Percentiles rank a stretch among this genome's conserved stretches.
Evolutionary conservation across 345 rosid genomes (phyloP).

Genomic region (Eucalyptus curtisii): DNA sequence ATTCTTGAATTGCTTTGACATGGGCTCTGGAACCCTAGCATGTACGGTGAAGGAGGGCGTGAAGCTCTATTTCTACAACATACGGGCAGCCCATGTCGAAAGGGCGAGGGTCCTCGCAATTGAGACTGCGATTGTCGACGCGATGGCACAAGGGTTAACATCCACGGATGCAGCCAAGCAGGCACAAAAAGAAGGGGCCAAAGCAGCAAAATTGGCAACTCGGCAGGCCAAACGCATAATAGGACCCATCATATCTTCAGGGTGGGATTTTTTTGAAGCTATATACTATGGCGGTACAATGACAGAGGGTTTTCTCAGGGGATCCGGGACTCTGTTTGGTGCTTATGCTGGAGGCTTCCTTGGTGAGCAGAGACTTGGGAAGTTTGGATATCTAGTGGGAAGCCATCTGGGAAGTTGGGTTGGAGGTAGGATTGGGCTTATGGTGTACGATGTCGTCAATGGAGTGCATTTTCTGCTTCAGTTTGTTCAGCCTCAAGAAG

Average conservation of each 20-base stretch:
- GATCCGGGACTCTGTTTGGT: conserved; percentile 81
- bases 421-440: conserved; percentile 89
- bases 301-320: conserved; percentile 81
- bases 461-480: conserved; percentile 54
- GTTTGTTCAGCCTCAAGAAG: conserved; percentile 23
- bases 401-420: conserved; percentile 93
- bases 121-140: conserved; percentile 56
- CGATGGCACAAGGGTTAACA: conserved; percentile 47
- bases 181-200: conserved; percentile 68
- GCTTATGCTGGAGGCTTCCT: conserved; percentile 69
- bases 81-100: conserved; percentile 76
- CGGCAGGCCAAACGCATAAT: conserved; percentile 67
- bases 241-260: conserved; percentile 87
- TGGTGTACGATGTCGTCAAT: conserved; percentile 77
- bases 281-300: conserved; percentile 79
- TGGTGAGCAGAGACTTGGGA: conserved; percentile 78
- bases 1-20: conserved; percentile 76
- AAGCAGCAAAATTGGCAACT: conserved; percentile 77
- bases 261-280: conserved; percentile 98
- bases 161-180: conserved; percentile 56
- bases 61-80: conserved; percentile 76
- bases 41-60: conserved; percentile 86
- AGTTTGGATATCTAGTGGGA: conserved; percentile 81
- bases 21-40: conserved; percentile 75
- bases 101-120: conserved; percentile 46